Conservation (phyloP, 129 eudicot species). For the Pseudognaphalium luteoalbum region DNA sequence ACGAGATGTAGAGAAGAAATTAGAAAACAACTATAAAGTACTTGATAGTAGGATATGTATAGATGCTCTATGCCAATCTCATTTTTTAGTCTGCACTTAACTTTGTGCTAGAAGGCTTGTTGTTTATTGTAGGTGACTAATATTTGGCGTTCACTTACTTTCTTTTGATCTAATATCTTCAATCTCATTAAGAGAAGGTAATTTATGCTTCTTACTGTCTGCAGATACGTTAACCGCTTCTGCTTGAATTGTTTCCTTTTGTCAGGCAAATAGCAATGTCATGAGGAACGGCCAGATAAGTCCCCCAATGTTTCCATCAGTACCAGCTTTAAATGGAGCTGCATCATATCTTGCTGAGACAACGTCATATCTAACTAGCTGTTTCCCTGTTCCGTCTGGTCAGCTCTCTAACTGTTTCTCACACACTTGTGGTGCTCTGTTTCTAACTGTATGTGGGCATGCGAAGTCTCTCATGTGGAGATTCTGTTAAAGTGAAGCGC, state of each 20-base stretch:
- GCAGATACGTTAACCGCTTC: conserved; percentile 13
- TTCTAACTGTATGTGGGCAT: conserved; percentile 1
- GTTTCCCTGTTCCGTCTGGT: conserved; percentile 67
- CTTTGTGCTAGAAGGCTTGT: background rate
- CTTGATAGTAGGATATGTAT: background rate
- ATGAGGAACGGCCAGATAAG: conserved; percentile 41
- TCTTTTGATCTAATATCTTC: background rate
- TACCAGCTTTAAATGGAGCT: conserved; percentile 77
- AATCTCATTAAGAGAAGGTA: background rate
- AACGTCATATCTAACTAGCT: conserved; percentile 70
- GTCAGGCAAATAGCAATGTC: conserved; percentile 50
- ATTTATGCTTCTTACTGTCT: conserved; percentile 10
- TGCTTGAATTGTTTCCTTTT: conserved; percentile 5
- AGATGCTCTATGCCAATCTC: background rate
- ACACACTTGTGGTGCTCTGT: conserved; percentile 11
- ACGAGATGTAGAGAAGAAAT: background rate
- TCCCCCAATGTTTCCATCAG: conserved; percentile 59
- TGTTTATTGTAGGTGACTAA: conserved; percentile 1
- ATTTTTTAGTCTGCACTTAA: background rate
- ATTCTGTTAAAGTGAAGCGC: background rate
- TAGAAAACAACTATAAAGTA: background rate
- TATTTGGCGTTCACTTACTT: background rate
- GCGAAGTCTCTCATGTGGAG: background rate
- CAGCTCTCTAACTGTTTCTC: conserved; percentile 6
- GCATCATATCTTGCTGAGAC: conserved; percentile 81